Conservation (phyloP, 192 early-diverging fungal genomes). For the Coemansia biformis region DNA sequence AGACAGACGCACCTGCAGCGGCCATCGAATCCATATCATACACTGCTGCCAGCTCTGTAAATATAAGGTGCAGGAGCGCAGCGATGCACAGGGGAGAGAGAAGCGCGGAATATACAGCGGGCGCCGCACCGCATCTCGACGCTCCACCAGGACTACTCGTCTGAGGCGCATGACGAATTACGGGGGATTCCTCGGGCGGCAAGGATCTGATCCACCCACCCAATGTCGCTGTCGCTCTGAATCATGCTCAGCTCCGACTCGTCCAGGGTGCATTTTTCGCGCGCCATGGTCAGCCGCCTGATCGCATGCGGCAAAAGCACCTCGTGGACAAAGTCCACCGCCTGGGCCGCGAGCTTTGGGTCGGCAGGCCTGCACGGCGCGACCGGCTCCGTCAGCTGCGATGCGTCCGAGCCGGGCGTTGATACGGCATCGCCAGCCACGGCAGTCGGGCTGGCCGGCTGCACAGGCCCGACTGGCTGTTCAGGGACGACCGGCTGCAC, state of each 20-base stretch:
- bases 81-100: no score
- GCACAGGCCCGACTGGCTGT: no score
- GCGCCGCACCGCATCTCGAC: no score
- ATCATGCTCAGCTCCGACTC: constrained; percentile 35
- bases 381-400: constrained; percentile 5
- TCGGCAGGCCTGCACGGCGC: background rate
- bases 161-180: no score
- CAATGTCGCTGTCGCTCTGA: constrained; percentile 13
- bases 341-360: background rate
- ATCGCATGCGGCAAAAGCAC: constrained; percentile 46
- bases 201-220: constrained; percentile 47
- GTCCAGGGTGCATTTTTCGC: constrained; percentile 30
- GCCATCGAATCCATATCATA: constrained; percentile 14
- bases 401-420: constrained; percentile 1
- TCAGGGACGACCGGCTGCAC: no score
- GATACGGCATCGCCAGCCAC: background rate
- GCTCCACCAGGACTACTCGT: no score
- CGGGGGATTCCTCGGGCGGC: constrained; percentile 24
- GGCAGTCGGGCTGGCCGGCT: no score
- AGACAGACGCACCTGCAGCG: constrained; percentile 31
- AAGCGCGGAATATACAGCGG: no score
- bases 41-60: no score
- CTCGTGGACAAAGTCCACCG: constrained; percentile 39
- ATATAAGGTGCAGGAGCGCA: no score
- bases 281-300: constrained; percentile 27